Evolutionary conservation across 192 early-diverging fungal genomes (phyloP).

Genomic region (Coemansia sp.): DNA sequence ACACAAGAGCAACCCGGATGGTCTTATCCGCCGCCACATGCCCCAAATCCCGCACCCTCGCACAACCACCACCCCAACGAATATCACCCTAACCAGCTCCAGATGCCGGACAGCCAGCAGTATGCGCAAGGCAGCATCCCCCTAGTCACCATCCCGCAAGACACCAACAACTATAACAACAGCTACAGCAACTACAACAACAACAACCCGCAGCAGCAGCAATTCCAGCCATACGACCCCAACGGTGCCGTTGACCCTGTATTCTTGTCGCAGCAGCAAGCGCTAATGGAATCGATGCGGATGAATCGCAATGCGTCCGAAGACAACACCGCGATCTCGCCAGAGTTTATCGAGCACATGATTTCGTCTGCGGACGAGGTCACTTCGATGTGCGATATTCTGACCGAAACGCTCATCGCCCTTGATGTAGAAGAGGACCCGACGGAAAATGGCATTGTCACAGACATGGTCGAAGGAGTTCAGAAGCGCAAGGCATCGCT

Average conservation of each 20-base stretch:
- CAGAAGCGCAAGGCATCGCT: constrained; percentile 33
- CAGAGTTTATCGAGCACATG: constrained; percentile 48
- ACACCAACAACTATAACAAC: background rate
- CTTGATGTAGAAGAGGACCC: constrained; percentile 45
- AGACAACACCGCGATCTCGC: constrained; percentile 14
- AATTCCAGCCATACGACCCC: constrained; percentile 2
- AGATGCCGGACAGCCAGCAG: background rate
- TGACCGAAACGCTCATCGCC: constrained; percentile 45
- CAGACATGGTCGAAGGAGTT: constrained; percentile 33
- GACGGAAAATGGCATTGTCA: constrained; percentile 26
- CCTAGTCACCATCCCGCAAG: background rate
- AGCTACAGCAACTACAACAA: background rate
- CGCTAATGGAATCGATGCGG: constrained; percentile 20
- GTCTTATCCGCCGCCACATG: constrained; percentile 23
- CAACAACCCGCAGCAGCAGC: background rate
- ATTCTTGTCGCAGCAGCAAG: constrained; percentile 35
- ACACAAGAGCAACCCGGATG: constrained; percentile 27
- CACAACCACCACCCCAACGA: background rate
- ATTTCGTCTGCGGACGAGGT: constrained; percentile 30
- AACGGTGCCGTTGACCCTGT: constrained; percentile 15
- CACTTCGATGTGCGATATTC: constrained; percentile 37
- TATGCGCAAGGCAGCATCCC: constrained; percentile 23
- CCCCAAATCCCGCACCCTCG: background rate
- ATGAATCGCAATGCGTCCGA: background rate
- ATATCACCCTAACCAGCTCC: background rate